phyloP scores from a whole-genome alignment of 371 early-diverging fungal genomes.

The Circinella minor region DNA sequence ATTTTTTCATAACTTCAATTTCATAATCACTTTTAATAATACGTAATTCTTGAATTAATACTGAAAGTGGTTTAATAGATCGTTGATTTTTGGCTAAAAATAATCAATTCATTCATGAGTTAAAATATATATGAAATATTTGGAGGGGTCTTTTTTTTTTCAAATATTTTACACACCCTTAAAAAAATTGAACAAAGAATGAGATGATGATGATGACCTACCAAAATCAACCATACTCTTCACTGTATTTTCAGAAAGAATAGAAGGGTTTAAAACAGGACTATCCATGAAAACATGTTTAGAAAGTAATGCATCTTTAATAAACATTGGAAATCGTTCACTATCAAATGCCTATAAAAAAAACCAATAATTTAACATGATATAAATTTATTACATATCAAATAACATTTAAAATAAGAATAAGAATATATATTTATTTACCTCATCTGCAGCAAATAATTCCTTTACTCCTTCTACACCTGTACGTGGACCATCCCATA shows the following conservation, averaged over 20 bases:
- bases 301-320: conserved; percentile 30
- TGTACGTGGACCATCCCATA: conserved; percentile 94
- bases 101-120: background rate
- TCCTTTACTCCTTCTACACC: conserved; percentile 81
- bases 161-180: conserved; percentile 25
- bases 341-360: conserved; percentile 41
- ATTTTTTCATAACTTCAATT: conserved; percentile 77
- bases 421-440: conserved; percentile 33
- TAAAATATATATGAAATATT: background rate
- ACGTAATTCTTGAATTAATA: conserved; percentile 74
- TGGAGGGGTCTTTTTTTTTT: background rate
- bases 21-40: conserved; percentile 81
- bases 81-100: conserved; percentile 32
- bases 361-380: background rate
- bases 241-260: conserved; percentile 24
- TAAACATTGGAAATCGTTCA: conserved; percentile 27
- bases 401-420: too few species aligned
- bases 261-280: conserved; percentile 32
- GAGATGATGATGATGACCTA: conserved; percentile 17
- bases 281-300: conserved; percentile 47
- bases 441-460: conserved; percentile 90
- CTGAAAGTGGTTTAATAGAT: conserved; percentile 59
- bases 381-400: too few species aligned
- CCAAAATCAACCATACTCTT: conserved; percentile 41
- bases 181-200: conserved; percentile 2